Conservation (phyloP, 805 yeast genomes). For the Zygotorulaspora chibaensis region DNA sequence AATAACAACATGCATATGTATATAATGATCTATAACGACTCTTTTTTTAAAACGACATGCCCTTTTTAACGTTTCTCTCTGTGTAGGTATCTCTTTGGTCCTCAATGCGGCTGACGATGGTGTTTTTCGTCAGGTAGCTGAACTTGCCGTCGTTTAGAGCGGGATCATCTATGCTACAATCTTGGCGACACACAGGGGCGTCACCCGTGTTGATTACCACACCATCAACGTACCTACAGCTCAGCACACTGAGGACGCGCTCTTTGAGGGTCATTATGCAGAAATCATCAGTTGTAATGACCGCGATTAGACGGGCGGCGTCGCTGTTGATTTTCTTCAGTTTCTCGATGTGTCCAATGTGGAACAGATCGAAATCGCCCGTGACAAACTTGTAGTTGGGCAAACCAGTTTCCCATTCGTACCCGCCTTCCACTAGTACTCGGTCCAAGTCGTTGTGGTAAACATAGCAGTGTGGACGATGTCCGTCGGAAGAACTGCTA, state of each 20-base stretch:
- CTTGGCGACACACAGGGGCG: background rate
- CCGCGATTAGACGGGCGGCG: slow-evolving; percentile 48
- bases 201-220: slow-evolving; percentile 45
- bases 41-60: slow-evolving; percentile 41
- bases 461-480: slow-evolving; percentile 47
- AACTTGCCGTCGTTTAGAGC: slow-evolving; percentile 53
- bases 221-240: slow-evolving; percentile 80
- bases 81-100: slow-evolving; percentile 65
- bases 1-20: slow-evolving; percentile 5
- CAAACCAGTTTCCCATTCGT: background rate
- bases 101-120: slow-evolving; percentile 72
- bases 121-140: slow-evolving; percentile 56
- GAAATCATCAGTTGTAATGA: slow-evolving; percentile 55
- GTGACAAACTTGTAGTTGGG: slow-evolving; percentile 37
- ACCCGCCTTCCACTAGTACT: slow-evolving; percentile 23
- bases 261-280: slow-evolving; percentile 89
- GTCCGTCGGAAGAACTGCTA: slow-evolving; percentile 62
- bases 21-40: slow-evolving; percentile 9
- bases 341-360: slow-evolving; percentile 86
- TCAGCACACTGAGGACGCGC: slow-evolving; percentile 80
- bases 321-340: slow-evolving; percentile 45
- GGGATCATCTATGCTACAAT: slow-evolving; percentile 37
- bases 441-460: slow-evolving; percentile 45
- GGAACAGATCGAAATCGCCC: slow-evolving; percentile 89
- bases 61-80: slow-evolving; percentile 83